These are phyloP conservation scores for Circinella minor DNA, from an alignment of 371 early-diverging fungal genomes.

Conservation along the genomic window DNA sequence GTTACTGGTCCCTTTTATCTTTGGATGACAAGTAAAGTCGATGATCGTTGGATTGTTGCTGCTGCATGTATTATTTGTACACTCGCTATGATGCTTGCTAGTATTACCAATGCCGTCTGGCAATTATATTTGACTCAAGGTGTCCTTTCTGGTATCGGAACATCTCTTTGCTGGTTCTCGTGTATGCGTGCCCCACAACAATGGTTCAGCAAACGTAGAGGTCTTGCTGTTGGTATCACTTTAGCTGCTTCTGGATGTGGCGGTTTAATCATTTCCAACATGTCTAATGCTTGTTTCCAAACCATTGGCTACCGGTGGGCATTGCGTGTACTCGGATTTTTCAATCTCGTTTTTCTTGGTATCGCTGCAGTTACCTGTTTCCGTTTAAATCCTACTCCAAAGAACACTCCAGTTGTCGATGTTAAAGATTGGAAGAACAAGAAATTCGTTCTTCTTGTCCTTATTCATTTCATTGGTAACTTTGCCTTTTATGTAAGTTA, in stretches of 20 bases:
- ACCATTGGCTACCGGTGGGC: slow-evolving; percentile 67
- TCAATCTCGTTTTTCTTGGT: slow-evolving; percentile 38
- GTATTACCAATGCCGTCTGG: slow-evolving; percentile 27
- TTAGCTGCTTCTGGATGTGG: slow-evolving; percentile 72
- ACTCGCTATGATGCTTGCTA: slow-evolving; percentile 40
- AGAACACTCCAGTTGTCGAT: slow-evolving; percentile 39
- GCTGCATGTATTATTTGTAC: slow-evolving; percentile 47
- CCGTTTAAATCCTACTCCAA: slow-evolving; percentile 21
- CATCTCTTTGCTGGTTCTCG: slow-evolving; percentile 16
- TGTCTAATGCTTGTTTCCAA: slow-evolving; percentile 53
- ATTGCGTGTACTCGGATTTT: slow-evolving; percentile 54
- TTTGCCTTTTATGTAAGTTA: slow-evolving; percentile 36
- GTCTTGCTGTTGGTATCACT: slow-evolving; percentile 22
- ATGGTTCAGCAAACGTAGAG: slow-evolving; percentile 13
- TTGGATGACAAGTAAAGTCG: slow-evolving; percentile 42
- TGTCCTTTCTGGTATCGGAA: slow-evolving; percentile 24
- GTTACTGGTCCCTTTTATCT: slow-evolving; percentile 44
- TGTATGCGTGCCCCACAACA: slow-evolving; percentile 17
- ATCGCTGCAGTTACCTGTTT: slow-evolving; percentile 10
- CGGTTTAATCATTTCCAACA: slow-evolving; percentile 64
- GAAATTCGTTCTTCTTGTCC: slow-evolving; percentile 25
- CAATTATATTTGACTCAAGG: slow-evolving; percentile 29
- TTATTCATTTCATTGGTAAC: slow-evolving; percentile 37
- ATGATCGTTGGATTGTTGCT: slow-evolving; percentile 15
- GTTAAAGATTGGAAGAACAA: slow-evolving; percentile 29